Conservation (phyloP, 495 filamentous ascomycete genomes). For the Trichoderma erinaceum region DNA sequence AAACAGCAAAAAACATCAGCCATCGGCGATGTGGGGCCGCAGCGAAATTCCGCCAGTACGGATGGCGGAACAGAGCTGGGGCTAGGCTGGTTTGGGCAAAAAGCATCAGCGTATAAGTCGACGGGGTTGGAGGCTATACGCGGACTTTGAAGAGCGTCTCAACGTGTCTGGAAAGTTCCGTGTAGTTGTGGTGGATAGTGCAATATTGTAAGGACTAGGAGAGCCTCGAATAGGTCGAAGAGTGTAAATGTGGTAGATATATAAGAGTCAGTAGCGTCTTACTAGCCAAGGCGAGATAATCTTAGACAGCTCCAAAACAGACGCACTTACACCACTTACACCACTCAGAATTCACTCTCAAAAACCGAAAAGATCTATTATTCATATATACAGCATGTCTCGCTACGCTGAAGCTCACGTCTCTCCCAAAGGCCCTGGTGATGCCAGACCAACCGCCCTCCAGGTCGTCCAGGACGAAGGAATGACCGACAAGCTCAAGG, state of each 20-base stretch:
- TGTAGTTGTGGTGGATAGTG: neutral
- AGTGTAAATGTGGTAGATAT: no score
- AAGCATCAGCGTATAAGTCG: neutral
- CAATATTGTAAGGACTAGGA: no score
- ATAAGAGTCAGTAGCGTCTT: no score
- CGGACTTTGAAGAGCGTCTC: neutral
- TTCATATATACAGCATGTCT: constrained; percentile 13
- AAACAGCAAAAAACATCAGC: neutral
- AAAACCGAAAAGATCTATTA: neutral
- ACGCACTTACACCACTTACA: neutral
- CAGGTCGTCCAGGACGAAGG: constrained; percentile 46
- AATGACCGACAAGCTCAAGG: constrained; percentile 30
- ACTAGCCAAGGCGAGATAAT: no score
- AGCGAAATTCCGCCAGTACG: neutral
- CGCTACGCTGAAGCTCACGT: constrained; percentile 13
- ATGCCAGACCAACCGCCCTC: constrained; percentile 45
- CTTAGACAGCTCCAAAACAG: no score
- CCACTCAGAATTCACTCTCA: neutral
- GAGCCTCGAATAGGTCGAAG: no score
- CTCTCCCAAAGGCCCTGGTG: constrained; percentile 31
- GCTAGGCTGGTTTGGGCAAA: neutral
- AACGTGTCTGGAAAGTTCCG: neutral
- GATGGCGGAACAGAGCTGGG: neutral
- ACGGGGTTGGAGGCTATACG: neutral
- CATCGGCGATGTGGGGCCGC: neutral